A percentile compares a stretch with the other conserved stretches of the same genome.
phyloP scores from a whole-genome alignment of 345 rosid genomes.

The Acer negundo region DNA sequence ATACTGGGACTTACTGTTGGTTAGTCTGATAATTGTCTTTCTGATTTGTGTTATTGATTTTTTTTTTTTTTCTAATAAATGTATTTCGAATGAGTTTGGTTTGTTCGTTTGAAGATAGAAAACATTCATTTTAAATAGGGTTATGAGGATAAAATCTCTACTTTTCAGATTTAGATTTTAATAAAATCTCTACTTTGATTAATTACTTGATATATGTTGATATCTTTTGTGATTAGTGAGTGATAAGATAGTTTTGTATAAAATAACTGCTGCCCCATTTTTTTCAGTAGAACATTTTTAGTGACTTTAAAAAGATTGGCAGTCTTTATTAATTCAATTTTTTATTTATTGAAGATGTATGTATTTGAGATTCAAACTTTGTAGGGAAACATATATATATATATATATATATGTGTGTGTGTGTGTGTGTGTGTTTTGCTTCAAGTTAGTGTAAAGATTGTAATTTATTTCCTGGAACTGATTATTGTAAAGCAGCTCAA shows the following conservation, averaged over 20 bases:
- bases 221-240: neutral
- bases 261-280: neutral
- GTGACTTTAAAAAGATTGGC: neutral
- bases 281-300: neutral
- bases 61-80: neutral
- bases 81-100: neutral
- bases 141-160: neutral
- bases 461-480: too few relatives aligned
- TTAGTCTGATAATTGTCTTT: slow-evolving; percentile 35
- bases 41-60: neutral
- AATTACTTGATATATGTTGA: neutral
- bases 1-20: slow-evolving; percentile 65
- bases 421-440: too few relatives aligned
- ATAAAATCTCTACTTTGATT: neutral
- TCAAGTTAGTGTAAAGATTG: neutral
- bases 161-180: neutral
- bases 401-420: too few relatives aligned
- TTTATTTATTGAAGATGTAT: too few relatives aligned
- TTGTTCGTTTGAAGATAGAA: neutral
- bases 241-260: too few relatives aligned
- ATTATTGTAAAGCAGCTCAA: neutral
- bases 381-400: neutral
- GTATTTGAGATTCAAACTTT: neutral
- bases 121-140: neutral
- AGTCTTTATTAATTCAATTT: too few relatives aligned